Conservation (phyloP, 2,329 filamentous ascomycete species). For the Aspergillus fumigatus region DNA sequence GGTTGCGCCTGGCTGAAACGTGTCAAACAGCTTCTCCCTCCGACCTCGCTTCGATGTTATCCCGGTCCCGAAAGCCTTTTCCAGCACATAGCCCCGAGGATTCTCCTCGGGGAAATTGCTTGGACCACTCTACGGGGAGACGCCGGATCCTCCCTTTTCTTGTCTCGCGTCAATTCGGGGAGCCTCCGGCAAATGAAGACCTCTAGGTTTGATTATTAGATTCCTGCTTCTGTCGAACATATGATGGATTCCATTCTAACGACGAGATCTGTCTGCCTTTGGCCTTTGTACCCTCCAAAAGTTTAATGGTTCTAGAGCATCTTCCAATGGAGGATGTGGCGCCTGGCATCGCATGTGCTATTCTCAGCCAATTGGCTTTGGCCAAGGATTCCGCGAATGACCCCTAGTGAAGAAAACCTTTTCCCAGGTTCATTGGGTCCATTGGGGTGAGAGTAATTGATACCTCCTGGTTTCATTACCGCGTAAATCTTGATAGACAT, state of each 20-base stretch:
- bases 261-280: background rate
- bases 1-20: background rate
- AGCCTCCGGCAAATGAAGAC: too few relatives aligned
- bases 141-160: background rate
- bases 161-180: background rate
- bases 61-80: background rate
- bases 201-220: too few relatives aligned
- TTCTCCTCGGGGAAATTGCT: background rate
- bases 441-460: too few relatives aligned
- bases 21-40: background rate
- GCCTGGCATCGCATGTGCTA: background rate
- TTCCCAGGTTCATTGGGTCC: too few relatives aligned
- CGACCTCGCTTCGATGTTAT: background rate
- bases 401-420: too few relatives aligned
- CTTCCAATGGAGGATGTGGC: background rate
- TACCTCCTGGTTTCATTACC: background rate
- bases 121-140: too few relatives aligned
- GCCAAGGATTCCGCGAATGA: background rate
- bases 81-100: background rate
- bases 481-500: background rate
- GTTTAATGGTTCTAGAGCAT: background rate
- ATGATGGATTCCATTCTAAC: background rate
- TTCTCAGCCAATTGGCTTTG: too few relatives aligned
- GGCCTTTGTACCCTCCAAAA: background rate
- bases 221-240: too few relatives aligned